Evolutionary conservation across 192 early-diverging fungal genomes (phyloP).

Genomic region (Entomortierella parvispora): DNA sequence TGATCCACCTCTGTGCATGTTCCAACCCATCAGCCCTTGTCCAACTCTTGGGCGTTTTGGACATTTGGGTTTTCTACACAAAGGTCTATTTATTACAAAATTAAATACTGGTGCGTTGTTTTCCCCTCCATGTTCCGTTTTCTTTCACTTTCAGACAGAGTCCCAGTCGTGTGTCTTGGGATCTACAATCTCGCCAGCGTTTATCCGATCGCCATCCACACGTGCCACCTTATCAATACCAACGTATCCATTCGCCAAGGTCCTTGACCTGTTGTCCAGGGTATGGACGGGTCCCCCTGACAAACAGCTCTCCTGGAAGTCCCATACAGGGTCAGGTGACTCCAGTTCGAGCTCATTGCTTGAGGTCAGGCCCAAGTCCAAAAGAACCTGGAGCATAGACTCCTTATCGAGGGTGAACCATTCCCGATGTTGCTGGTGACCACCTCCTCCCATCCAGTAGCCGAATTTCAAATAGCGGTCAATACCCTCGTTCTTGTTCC

Average conservation of each 20-base stretch:
- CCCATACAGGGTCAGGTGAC: constrained; percentile 15
- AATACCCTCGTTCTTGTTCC: constrained; percentile 56
- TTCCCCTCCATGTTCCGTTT: no score
- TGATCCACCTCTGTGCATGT: no score
- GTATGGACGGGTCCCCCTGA: background rate
- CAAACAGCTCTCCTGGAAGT: constrained; percentile 23
- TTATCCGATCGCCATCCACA: constrained; percentile 8
- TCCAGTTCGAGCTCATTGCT: constrained; percentile 11
- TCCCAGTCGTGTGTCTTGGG: constrained; percentile 40
- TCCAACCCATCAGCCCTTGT: no score
- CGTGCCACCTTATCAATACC: constrained; percentile 36
- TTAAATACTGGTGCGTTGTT: no score
- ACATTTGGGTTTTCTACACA: no score
- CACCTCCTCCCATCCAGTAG: constrained; percentile 50
- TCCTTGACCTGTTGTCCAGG: background rate
- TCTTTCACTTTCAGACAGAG: no score
- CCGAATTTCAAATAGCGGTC: constrained; percentile 52
- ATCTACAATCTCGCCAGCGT: constrained; percentile 5
- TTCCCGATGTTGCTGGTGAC: constrained; percentile 38
- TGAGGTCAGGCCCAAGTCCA: constrained; percentile 9
- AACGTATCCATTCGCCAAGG: constrained; percentile 18
- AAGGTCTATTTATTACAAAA: no score
- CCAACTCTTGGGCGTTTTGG: no score
- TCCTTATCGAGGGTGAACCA: constrained; percentile 26
- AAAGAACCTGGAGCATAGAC: constrained; percentile 30